phyloP scores from a whole-genome alignment of 768 basidiomycete genomes.

The Boletus coccyginus region DNA sequence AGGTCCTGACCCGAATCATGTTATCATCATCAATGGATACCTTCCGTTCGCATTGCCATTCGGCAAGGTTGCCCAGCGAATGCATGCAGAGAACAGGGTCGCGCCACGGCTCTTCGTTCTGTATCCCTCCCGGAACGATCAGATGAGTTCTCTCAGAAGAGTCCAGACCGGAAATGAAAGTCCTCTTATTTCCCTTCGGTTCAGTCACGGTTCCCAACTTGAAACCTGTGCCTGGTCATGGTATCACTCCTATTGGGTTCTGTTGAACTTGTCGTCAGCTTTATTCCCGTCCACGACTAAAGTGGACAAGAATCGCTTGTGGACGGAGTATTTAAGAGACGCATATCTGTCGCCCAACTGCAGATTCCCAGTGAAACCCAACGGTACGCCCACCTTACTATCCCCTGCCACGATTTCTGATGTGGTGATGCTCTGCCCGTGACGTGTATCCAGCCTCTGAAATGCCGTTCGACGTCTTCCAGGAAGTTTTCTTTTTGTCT shows the following conservation, averaged over 20 bases:
- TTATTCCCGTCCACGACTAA: not conserved
- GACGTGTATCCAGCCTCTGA: not conserved
- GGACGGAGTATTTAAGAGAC: not conserved
- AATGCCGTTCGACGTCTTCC: slow-evolving; percentile 15
- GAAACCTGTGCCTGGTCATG: not conserved
- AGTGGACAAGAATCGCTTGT: not conserved
- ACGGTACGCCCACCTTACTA: not conserved
- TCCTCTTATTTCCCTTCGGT: not conserved
- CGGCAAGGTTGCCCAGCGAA: not conserved
- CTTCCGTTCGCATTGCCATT: not conserved
- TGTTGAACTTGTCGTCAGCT: not conserved
- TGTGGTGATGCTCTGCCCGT: not conserved
- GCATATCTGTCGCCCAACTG: not conserved
- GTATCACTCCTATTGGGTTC: not conserved
- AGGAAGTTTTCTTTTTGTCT: slow-evolving; percentile 15
- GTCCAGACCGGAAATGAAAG: too few species aligned
- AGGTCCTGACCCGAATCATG: too few species aligned
- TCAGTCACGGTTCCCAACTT: too few species aligned
- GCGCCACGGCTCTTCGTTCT: too few species aligned
- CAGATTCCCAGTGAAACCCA: not conserved
- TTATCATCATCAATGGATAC: not conserved
- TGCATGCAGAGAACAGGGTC: not conserved
- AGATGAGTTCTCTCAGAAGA: not conserved
- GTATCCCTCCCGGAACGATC: not conserved
- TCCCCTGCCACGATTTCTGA: not conserved